Percentiles rank a stretch among this genome's conserved stretches.
These are phyloP conservation scores for Candida xiaguanensis DNA, from an alignment of 805 yeast species.

Conservation along the genomic window DNA sequence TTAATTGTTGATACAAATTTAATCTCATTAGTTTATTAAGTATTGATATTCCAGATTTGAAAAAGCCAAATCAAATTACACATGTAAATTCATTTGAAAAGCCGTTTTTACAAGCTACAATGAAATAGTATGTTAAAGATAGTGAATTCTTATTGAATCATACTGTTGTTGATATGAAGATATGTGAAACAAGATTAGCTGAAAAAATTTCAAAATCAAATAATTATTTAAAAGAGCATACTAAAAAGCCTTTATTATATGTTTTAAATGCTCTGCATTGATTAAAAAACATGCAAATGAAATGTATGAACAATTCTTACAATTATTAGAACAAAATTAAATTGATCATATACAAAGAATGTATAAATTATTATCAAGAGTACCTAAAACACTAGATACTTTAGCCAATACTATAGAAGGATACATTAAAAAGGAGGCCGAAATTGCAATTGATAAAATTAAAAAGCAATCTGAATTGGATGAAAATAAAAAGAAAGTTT, in stretches of 20 bases:
- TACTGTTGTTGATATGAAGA: conserved; percentile 84
- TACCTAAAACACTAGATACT: conserved; percentile 75
- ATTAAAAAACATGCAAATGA: conserved; percentile 74
- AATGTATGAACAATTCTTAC: conserved; percentile 72
- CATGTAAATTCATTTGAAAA: conserved; percentile 79
- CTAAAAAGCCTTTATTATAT: conserved; percentile 72
- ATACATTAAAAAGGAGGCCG: conserved; percentile 56
- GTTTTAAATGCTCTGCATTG: conserved; percentile 69
- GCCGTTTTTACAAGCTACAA: conserved; percentile 68
- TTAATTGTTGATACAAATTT: conserved; percentile 64
- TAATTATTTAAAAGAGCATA: conserved; percentile 79
- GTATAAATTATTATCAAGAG: conserved; percentile 71
- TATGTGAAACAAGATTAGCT: conserved; percentile 74
- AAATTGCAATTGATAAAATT: conserved; percentile 51
- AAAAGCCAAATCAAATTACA: conserved; percentile 76
- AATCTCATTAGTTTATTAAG: conserved; percentile 70
- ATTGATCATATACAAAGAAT: conserved; percentile 72
- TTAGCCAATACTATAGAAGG: conserved; percentile 68
- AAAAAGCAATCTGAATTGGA: too few relatives aligned
- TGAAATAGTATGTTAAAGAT: conserved; percentile 63
- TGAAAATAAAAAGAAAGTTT: conserved; percentile 14
- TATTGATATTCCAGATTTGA: conserved; percentile 82
- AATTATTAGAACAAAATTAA: conserved; percentile 70
- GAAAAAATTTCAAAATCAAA: conserved; percentile 81
- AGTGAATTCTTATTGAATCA: conserved; percentile 60